phyloP scores from a whole-genome alignment of 306 rosid species.

The Luffa aegyptiaca region DNA sequence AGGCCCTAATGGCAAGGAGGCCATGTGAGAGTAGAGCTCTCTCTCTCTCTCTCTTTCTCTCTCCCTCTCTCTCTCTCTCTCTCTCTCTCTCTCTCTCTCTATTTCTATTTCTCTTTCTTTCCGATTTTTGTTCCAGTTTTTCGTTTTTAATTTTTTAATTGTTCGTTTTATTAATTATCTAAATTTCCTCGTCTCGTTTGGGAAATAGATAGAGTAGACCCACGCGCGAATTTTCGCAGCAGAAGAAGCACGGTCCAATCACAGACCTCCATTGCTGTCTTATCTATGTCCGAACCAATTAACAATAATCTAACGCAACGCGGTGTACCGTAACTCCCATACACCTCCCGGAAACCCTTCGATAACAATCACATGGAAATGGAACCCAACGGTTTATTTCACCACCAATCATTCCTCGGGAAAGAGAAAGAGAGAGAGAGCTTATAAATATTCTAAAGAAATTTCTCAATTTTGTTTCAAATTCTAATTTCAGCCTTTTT shows the following conservation, averaged over 20 bases:
- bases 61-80: neutral
- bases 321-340: neutral
- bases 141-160: neutral
- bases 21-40: conserved; percentile 43
- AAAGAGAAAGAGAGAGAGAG: neutral
- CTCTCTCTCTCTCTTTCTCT: conserved; percentile 3
- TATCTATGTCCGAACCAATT: neutral
- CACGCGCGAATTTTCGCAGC: neutral
- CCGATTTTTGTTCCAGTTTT: neutral
- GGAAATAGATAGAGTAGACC: conserved; percentile 6
- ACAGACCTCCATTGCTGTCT: neutral
- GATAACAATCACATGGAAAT: conserved; percentile 11
- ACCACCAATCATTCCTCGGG: conserved; percentile 1
- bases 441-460: neutral
- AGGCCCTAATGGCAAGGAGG: conserved; percentile 80
- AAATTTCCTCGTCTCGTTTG: conserved; percentile 2
- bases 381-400: conserved; percentile 1
- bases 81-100: neutral
- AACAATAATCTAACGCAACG: neutral
- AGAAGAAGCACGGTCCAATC: neutral
- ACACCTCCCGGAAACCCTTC: neutral
- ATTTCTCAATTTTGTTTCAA: neutral
- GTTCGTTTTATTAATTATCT: neutral
- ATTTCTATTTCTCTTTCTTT: neutral
- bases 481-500: neutral